A percentile compares a stretch with the other conserved stretches of the same genome.
These are phyloP conservation scores for Saprolegnia parasitica DNA, from an alignment of 352 stramenopile species.

Conservation along the genomic window DNA sequence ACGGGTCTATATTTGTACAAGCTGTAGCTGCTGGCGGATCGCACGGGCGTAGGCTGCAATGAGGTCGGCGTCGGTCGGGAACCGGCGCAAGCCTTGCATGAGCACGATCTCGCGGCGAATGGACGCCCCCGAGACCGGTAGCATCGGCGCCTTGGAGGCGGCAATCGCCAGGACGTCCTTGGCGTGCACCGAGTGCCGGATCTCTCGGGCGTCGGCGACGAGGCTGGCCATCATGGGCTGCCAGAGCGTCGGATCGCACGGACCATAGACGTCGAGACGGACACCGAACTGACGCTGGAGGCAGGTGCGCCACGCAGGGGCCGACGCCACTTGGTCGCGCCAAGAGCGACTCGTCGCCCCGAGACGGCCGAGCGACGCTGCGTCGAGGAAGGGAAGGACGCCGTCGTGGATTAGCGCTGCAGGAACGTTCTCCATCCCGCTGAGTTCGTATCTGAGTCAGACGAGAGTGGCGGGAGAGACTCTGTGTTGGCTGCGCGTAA, in stretches of 20 bases:
- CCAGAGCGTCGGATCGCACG: neutral
- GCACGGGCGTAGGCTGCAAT: conserved; percentile 47
- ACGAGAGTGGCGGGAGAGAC: too few species aligned
- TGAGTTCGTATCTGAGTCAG: too few species aligned
- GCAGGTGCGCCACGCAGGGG: neutral
- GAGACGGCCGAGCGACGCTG: neutral
- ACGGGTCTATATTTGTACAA: conserved; percentile 5
- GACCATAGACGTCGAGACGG: neutral
- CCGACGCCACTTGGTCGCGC: neutral
- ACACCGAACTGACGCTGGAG: conserved; percentile 11
- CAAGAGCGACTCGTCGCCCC: neutral
- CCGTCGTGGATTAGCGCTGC: neutral
- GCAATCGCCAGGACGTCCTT: neutral
- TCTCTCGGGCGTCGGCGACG: neutral
- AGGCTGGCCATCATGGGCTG: conserved; percentile 3
- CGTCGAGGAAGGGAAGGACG: neutral
- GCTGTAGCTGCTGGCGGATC: conserved; percentile 37
- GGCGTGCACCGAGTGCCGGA: neutral
- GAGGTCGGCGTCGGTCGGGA: conserved; percentile 44
- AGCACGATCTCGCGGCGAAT: conserved; percentile 58
- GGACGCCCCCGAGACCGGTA: neutral
- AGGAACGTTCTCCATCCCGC: neutral
- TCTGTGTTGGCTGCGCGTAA: too few species aligned
- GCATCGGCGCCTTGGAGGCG: neutral
- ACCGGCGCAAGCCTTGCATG: conserved; percentile 48